phyloP scores from a whole-genome alignment of 441 rosid genomes.

The Croton setiger region DNA sequence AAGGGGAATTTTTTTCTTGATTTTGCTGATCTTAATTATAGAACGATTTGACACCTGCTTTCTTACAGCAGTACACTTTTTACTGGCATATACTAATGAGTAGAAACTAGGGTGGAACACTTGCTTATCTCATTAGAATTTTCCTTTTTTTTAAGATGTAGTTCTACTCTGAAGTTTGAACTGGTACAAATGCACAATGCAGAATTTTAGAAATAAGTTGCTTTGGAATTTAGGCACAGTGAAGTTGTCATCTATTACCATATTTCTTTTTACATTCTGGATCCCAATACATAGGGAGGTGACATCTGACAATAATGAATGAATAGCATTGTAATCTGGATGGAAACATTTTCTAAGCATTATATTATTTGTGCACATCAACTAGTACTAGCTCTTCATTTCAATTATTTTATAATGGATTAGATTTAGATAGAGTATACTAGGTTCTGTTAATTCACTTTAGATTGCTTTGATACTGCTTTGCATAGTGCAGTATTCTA shows the following conservation, averaged over 20 bases:
- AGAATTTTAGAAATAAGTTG: not conserved
- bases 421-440: not conserved
- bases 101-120: not conserved
- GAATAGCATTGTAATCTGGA: not conserved
- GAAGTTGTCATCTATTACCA: conserved; percentile 1
- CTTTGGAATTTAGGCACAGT: not conserved
- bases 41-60: not conserved
- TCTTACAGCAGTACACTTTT: not conserved
- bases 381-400: not conserved
- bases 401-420: not conserved
- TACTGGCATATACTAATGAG: not conserved
- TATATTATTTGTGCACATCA: not conserved
- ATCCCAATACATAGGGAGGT: not conserved
- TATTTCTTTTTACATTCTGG: not conserved
- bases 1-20: not conserved
- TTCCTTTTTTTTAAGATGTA: not conserved
- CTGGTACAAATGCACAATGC: not conserved
- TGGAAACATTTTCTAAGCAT: not conserved
- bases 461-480: not conserved
- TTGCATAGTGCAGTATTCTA: not conserved
- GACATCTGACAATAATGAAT: not conserved
- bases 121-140: not conserved
- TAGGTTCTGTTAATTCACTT: not conserved
- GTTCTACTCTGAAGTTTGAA: not conserved
- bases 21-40: conserved; percentile 11